Percentiles rank a stretch among this genome's conserved stretches.
phyloP scores from a whole-genome alignment of 106 monocot species.

The Dendrobium chrysotoxum region DNA sequence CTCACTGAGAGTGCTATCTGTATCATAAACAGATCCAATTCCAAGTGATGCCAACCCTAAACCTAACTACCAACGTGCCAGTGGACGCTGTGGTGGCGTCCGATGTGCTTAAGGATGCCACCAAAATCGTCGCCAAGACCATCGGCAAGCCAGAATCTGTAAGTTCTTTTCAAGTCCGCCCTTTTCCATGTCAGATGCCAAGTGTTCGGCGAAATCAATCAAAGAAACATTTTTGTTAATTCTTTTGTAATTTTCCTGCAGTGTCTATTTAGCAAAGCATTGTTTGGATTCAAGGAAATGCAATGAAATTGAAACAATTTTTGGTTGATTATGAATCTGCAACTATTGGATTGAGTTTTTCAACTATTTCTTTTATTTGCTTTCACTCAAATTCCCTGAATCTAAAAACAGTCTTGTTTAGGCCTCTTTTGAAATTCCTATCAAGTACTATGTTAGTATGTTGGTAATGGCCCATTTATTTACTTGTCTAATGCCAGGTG shows the following conservation, averaged over 20 bases:
- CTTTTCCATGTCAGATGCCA: background rate
- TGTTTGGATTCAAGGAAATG: background rate
- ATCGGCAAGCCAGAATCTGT: constrained; percentile 96
- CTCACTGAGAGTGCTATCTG: background rate
- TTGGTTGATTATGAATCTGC: too few relatives aligned
- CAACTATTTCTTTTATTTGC: background rate
- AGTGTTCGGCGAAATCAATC: constrained; percentile 27
- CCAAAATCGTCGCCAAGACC: constrained; percentile 59
- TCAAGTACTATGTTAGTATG: too few relatives aligned
- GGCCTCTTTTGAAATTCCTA: too few relatives aligned
- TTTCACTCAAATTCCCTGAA: background rate
- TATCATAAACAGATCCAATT: background rate
- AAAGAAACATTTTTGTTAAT: background rate
- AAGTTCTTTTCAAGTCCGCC: background rate
- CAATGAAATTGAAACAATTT: background rate
- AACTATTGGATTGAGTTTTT: too few relatives aligned
- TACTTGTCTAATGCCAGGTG: too few relatives aligned
- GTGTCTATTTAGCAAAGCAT: background rate
- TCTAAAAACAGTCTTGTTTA: background rate
- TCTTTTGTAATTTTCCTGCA: background rate
- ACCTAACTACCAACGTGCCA: constrained; percentile 72
- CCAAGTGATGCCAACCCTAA: constrained; percentile 67
- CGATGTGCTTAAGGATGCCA: constrained; percentile 82
- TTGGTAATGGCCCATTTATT: too few relatives aligned
- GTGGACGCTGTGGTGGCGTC: constrained; percentile 80